Evolutionary conservation across 2,329 filamentous ascomycete species (phyloP).

Genomic region (Colletotrichum aenigma): DNA sequence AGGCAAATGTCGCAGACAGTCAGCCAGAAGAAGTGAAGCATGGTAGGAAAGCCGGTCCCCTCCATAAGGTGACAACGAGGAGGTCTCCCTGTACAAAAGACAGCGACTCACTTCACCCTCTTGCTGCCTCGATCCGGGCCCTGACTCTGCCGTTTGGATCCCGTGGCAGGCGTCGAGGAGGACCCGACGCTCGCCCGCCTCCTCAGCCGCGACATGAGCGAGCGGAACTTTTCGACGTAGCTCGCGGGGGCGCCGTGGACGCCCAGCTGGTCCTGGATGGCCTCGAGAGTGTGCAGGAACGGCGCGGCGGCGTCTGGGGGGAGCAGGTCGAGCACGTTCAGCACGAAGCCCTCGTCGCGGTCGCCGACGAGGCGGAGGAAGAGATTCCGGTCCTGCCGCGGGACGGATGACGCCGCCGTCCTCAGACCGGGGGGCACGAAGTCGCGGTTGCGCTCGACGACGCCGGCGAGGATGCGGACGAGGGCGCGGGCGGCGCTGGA

Average conservation of each 20-base stretch:
- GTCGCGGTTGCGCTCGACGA: slow-evolving; percentile 46
- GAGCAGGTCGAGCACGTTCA: slow-evolving; percentile 44
- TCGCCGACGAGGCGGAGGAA: slow-evolving; percentile 54
- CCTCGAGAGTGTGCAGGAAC: slow-evolving; percentile 43
- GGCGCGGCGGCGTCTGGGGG: slow-evolving; percentile 49
- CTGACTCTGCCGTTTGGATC: slow-evolving; percentile 35
- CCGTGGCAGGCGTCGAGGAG: slow-evolving; percentile 17
- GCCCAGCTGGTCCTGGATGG: slow-evolving; percentile 34
- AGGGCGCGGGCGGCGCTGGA: slow-evolving; percentile 52
- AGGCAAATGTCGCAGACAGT: not conserved
- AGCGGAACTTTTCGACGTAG: slow-evolving; percentile 39
- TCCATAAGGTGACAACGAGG: not conserved
- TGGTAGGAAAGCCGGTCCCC: not conserved
- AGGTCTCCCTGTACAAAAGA: not conserved
- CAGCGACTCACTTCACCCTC: slow-evolving; percentile 35
- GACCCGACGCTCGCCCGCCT: slow-evolving; percentile 23
- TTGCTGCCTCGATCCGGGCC: slow-evolving; percentile 31
- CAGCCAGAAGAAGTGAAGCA: not conserved
- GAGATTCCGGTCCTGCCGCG: slow-evolving; percentile 44
- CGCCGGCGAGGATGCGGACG: slow-evolving; percentile 49
- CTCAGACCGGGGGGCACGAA: slow-evolving; percentile 28
- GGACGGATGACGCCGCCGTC: not conserved
- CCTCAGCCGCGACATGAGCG: slow-evolving; percentile 34
- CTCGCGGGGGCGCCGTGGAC: slow-evolving; percentile 35
- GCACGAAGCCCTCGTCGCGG: slow-evolving; percentile 45